Percentiles rank a stretch among this genome's conserved stretches.
phyloP scores from a whole-genome alignment of 169 alveolate genomes.

The Eimeria maxima region DNA sequence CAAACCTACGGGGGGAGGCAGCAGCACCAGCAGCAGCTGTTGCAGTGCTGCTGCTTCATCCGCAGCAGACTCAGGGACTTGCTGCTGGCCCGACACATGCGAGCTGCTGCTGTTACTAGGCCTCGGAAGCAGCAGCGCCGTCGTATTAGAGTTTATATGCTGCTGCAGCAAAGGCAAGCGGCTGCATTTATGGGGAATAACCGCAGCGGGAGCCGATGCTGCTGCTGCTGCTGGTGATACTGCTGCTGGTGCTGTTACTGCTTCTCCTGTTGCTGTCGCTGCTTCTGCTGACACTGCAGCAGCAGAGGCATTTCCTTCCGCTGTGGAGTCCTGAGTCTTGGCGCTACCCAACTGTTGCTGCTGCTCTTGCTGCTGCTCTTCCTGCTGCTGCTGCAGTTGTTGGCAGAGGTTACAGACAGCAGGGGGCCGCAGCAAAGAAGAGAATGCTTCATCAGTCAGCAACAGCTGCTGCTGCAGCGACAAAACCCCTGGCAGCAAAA shows the following conservation, averaged over 20 bases:
- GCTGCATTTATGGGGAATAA: too few relatives aligned
- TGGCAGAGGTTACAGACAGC: too few relatives aligned
- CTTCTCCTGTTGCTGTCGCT: not conserved
- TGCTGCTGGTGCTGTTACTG: not conserved
- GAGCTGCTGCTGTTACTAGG: too few relatives aligned
- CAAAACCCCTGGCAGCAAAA: not conserved
- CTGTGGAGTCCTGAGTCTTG: too few relatives aligned
- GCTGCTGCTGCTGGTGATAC: not conserved
- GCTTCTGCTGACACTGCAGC: not conserved
- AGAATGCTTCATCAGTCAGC: too few relatives aligned
- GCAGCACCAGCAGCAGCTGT: too few relatives aligned
- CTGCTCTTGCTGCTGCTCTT: slow-evolving; percentile 10
- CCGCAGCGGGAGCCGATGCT: not conserved
- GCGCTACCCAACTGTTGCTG: too few relatives aligned
- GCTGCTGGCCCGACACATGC: too few relatives aligned
- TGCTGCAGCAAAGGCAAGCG: too few relatives aligned
- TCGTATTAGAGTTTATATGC: not conserved
- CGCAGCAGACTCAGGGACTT: too few relatives aligned
- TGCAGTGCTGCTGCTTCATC: too few relatives aligned
- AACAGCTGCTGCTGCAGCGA: not conserved
- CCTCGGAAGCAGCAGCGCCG: not conserved
- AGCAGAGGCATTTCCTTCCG: not conserved
- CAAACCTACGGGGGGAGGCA: slow-evolving; percentile 14
- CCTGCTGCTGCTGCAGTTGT: slow-evolving; percentile 36
- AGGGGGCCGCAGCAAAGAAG: too few relatives aligned